Conservation (phyloP, 306 rosid species). For the Quercus suber region DNA sequence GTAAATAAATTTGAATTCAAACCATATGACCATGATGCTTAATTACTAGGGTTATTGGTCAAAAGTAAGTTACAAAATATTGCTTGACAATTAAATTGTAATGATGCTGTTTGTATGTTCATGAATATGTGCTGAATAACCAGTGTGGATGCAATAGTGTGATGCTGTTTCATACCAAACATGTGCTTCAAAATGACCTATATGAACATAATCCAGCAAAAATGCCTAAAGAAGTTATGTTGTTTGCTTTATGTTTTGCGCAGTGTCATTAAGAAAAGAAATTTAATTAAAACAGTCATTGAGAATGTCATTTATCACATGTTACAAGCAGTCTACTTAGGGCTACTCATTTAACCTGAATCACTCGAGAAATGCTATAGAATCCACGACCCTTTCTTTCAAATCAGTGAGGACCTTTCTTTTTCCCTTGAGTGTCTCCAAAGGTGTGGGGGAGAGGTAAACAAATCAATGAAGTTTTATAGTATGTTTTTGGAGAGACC, state of each 20-base stretch:
- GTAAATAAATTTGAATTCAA: neutral
- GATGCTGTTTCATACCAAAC: neutral
- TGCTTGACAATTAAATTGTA: neutral
- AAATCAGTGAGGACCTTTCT: neutral
- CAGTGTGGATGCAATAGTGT: neutral
- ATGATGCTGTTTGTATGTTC: neutral
- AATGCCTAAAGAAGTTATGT: neutral
- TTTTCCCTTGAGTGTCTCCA: neutral
- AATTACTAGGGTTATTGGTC: neutral
- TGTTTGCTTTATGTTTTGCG: too few species aligned
- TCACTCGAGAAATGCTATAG: neutral
- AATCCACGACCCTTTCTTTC: neutral
- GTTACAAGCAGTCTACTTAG: neutral
- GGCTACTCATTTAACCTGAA: neutral
- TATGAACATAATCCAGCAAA: neutral
- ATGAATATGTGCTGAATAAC: neutral
- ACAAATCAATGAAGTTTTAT: neutral
- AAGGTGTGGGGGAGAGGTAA: neutral
- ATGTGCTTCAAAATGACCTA: neutral
- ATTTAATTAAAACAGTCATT: neutral
- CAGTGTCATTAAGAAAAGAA: too few species aligned
- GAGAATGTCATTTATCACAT: slow-evolving; percentile 1
- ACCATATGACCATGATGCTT: neutral
- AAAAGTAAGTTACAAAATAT: neutral
- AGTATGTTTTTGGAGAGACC: neutral